A percentile compares a stretch with the other conserved stretches of the same genome.
These are phyloP conservation scores for Glycine tomentella DNA, from an alignment of 306 rosid species.

Conservation along the genomic window DNA sequence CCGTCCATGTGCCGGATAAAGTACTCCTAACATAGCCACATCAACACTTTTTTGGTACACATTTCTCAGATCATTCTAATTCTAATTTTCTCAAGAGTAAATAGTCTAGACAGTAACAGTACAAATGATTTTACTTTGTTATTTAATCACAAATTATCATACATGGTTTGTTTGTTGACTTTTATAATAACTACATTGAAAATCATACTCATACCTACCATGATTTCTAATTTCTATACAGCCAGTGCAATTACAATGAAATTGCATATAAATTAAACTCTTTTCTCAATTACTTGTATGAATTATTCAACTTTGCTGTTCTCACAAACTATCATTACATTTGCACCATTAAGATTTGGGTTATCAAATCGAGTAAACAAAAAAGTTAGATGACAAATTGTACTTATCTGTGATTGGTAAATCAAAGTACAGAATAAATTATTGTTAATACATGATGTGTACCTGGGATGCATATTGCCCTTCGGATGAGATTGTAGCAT, in stretches of 20 bases:
- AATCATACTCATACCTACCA: not conserved
- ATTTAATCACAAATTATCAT: not conserved
- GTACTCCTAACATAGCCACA: constrained; percentile 64
- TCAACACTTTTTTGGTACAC: constrained; percentile 13
- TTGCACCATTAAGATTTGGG: not conserved
- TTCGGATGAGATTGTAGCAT: constrained; percentile 78
- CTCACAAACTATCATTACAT: not conserved
- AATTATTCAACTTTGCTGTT: not conserved
- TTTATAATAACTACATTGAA: not conserved
- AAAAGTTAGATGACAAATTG: not conserved
- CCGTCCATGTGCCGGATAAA: constrained; percentile 90
- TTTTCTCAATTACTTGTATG: not conserved
- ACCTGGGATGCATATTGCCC: constrained; percentile 84
- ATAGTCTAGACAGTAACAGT: not conserved
- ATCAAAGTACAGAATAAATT: not conserved
- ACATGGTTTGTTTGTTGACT: not conserved
- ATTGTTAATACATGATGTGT: not conserved
- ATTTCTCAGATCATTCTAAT: constrained; percentile 20
- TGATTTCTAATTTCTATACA: not conserved
- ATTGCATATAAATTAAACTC: not conserved
- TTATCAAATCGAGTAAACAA: not conserved
- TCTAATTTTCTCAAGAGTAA: constrained; percentile 7
- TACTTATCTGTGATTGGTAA: not conserved
- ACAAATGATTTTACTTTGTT: not conserved
- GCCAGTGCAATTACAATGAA: too few relatives aligned